Evolutionary conservation across 305 asterid genomes (phyloP), one percentile per base, ranked within the genome.

Genomic region (Fraxinus floribunda): DNA sequence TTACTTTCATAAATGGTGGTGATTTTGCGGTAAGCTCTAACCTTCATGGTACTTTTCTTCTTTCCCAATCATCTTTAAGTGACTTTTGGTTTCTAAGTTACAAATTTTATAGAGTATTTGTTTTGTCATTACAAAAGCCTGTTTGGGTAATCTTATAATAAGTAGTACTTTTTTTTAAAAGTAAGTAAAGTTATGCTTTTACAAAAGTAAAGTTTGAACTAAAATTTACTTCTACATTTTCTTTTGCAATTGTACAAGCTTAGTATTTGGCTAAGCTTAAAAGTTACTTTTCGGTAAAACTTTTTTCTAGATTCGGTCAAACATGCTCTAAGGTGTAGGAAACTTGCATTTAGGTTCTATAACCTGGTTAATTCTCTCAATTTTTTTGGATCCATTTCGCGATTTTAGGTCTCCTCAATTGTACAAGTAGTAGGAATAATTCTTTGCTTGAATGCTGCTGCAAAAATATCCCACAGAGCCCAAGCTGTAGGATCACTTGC

Each of bases 401-500:
- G 2, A 66, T 41, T 62, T 24, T 75, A 94, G 97, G 96, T 91
- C 83, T 89, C 96, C 22, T 85, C 98, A 24, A 75, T 91, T 39
- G 94, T 92, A 79, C 97, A 94, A 80, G 93, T 95, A 79, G 97
- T 91, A 38, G 97, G 95, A 15, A 81, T 89, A 81, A 87, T 90
- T 85, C 92, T 95, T 38, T 93, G 98, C 88, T 82, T 93, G 85
- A 93, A 93, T 52, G 97, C 92, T 46, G 96, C 98, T 82, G 92
- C 98, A 18, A 93, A 92, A 85, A 95, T 95, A 89, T 92, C 97
- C 75, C 98, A 93, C 85, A 86, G 93, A 90, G 97, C 98, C 18
- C 98, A 95, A 86, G 92, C 93, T 41, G 83, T 95, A 20, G 97
- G 94, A 66, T 91, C 97, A 60, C 55, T 91, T 75, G 97, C 97